Evolutionary conservation across 352 stramenopile genomes (phyloP).

Genomic region (Saprolegnia diclina): DNA sequence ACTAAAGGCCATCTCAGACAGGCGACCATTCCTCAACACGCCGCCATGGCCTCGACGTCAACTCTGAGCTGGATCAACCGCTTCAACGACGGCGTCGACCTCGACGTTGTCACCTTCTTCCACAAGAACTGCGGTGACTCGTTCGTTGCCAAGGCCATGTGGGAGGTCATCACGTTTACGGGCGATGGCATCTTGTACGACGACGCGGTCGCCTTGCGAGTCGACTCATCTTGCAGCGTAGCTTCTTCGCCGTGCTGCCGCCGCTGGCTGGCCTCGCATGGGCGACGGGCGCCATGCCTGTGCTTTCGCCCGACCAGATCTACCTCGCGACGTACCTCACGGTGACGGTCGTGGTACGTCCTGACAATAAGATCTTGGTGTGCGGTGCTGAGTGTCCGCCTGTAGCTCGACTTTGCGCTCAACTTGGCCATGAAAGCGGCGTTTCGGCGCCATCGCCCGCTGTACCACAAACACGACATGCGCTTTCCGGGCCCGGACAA

Average conservation of each 20-base stretch:
- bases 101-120: conserved; percentile 24
- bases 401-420: conserved; percentile 61
- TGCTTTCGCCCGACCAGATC: conserved; percentile 31
- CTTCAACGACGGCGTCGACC: conserved; percentile 22
- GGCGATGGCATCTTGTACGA: conserved; percentile 79
- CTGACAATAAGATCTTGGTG: neutral
- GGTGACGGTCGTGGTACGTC: conserved; percentile 42
- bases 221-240: conserved; percentile 24
- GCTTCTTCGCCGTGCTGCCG: conserved; percentile 54
- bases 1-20: no score
- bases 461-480: conserved; percentile 63
- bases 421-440: conserved; percentile 75
- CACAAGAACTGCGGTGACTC: conserved; percentile 10
- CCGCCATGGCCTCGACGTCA: neutral
- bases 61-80: conserved; percentile 14
- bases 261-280: conserved; percentile 39
- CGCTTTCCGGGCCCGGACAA: conserved; percentile 78
- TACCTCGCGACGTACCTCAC: conserved; percentile 40
- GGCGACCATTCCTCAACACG: neutral
- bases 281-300: conserved; percentile 32
- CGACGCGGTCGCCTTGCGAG: no score
- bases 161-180: conserved; percentile 75
- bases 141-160: conserved; percentile 34
- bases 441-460: conserved; percentile 63
- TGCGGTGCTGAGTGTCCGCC: neutral